Percentiles rank a stretch among this genome's conserved stretches.
These are phyloP conservation scores for Cladochytrium replicatum DNA, from an alignment of 192 early-diverging fungal genomes.

Conservation along the genomic window DNA sequence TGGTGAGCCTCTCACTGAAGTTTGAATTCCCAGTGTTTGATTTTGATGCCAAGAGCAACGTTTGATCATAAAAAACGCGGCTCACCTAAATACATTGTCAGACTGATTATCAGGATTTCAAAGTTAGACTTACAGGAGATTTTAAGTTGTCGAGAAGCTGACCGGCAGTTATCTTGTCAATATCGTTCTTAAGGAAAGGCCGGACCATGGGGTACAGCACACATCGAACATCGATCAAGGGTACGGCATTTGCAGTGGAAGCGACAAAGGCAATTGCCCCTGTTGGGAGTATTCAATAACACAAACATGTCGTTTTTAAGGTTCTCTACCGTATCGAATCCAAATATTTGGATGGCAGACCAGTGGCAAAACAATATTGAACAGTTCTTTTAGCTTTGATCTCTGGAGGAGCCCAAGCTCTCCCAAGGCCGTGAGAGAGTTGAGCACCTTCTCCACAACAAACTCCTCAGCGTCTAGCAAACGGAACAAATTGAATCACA, in stretches of 20 bases:
- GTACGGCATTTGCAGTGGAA: slow-evolving; percentile 47
- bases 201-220: slow-evolving; percentile 61
- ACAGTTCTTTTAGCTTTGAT: slow-evolving; percentile 63
- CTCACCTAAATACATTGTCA: slow-evolving; percentile 14
- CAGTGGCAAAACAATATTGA: slow-evolving; percentile 56
- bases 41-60: slow-evolving; percentile 41
- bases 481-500: neutral
- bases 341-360: slow-evolving; percentile 72
- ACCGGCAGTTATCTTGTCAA: slow-evolving; percentile 52
- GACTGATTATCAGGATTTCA: neutral
- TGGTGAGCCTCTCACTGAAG: no score
- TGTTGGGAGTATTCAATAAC: slow-evolving; percentile 9
- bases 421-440: slow-evolving; percentile 65
- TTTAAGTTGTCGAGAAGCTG: slow-evolving; percentile 58
- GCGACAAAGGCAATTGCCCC: slow-evolving; percentile 62
- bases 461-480: slow-evolving; percentile 83
- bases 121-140: slow-evolving; percentile 41
- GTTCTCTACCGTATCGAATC: slow-evolving; percentile 62
- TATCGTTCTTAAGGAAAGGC: slow-evolving; percentile 57
- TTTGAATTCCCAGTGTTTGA: no score
- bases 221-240: slow-evolving; percentile 64
- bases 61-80: slow-evolving; percentile 50
- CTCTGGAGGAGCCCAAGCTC: slow-evolving; percentile 70
- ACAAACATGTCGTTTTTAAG: slow-evolving; percentile 14
- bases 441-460: slow-evolving; percentile 84